Base-by-base conservation (phyloP, 2,329 filamentous ascomycete genomes). In the Cercospora janseana region DNA sequence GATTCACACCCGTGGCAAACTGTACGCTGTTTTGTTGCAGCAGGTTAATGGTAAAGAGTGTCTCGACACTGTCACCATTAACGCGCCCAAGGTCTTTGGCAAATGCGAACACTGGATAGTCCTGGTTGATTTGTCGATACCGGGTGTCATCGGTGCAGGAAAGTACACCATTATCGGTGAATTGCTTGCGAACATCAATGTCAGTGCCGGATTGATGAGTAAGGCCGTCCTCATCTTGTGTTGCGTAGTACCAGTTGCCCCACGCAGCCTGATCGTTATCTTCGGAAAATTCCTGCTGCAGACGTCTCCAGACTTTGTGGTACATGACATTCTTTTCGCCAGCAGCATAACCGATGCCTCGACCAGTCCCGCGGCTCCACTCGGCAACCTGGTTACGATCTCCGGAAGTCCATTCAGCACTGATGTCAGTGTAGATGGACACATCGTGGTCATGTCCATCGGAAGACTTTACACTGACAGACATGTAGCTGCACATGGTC, bases 371-470 rank as follows among this genome's bases (percentile, higher is more conserved):
- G 53, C 79, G 79, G 38, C 82, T 76, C 86, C 86, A 90, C 58
- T 83, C 67, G 31, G 83, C 78, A 28, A 77, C 63, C 3, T 78
- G 70, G 20, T 58, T 68, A 5, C 71, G 68, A 61, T 89, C 79
- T 16, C 85, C 83, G 10, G 84, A 84, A 3, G 81, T 78, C 81
- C 84, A 89, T 75, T 91, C 86, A 4, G 21, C 28, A 66, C 77
- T 65, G 29, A 88, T 82, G 62, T 90, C 87, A 18, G 83, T 76
- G 63, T 91, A 90, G 4, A 90, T 62, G 61, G 88, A 79, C 1
- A 89, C 82, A 34, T 79, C 70, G 64, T 90, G 86, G 1, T 72
- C 59, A 2, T 64, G 63, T 8, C 82, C 83, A 66, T 90, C 86
- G 2, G 80, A 61, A 1, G 85, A 85, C 27, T 68, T 68, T 5